Base-by-base conservation (phyloP, 2,329 filamentous ascomycete genomes). In the Stachybotrys elegans region DNA sequence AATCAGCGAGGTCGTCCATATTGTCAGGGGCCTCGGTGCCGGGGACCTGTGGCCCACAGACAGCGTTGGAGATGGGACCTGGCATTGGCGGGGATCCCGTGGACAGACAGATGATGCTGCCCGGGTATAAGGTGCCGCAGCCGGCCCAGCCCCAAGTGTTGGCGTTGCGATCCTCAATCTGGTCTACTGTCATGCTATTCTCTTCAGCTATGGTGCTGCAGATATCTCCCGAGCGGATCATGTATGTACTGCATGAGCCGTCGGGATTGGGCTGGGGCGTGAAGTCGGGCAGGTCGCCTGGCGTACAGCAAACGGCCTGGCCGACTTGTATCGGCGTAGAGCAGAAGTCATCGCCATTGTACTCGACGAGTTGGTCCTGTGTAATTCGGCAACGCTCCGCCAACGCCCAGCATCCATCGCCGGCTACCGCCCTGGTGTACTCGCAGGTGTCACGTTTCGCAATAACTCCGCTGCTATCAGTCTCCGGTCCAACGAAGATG, bases 271-370 rank as follows among this genome's bases (percentile, higher is more conserved):
- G 40, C 34, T 50, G 27, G 5, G 43, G 38, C 13, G 20, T 40
- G 13, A 49, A 17, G 40, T 52, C 48, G 3, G 50, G 50, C 1
- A 54, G 22, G 2, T 27, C 42, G 1, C 57, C 63, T 2, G 50
- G 36, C 4, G 56, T 60, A 46, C 68, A 72, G 52, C 66, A 72
- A 5, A 70, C 59, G 14, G 55, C 46, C 43, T 70, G 57, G n/a
- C n/a, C n/a, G n/a, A n/a, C n/a, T n/a, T n/a, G n/a, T n/a, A n/a
- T n/a, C n/a, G n/a, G n/a, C n/a, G n/a, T n/a, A n/a, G n/a, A n/a
- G n/a, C n/a, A n/a, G n/a, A n/a, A n/a, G n/a, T n/a, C n/a, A n/a
- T n/a, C n/a, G n/a, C n/a, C n/a, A n/a, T n/a, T n/a, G n/a, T n/a
- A n/a, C n/a, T n/a, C n/a, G n/a, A n/a, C n/a, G n/a, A n/a, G n/a